Evolutionary conservation across 2,329 filamentous ascomycete genomes (phyloP).

Genomic region (Alternaria gansuensis): DNA sequence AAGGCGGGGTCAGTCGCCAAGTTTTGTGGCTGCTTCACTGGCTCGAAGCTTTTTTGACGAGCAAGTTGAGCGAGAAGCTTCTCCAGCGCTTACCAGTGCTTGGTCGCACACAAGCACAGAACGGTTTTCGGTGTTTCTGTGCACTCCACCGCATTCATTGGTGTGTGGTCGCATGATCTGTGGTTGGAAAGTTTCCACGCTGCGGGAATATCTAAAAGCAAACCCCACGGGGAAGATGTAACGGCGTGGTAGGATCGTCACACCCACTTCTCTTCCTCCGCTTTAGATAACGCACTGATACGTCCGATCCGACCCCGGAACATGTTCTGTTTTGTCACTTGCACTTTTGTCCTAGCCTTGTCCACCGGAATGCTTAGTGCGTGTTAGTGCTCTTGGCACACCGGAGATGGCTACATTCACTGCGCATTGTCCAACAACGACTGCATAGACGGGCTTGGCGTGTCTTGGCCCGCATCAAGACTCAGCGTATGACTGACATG

Average conservation of each 20-base stretch:
- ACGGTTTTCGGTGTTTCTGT: slow-evolving; percentile 10
- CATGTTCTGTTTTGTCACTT: slow-evolving; percentile 31
- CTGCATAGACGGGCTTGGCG: slow-evolving; percentile 43
- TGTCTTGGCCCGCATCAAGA: slow-evolving; percentile 43
- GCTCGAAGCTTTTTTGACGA: slow-evolving; percentile 37
- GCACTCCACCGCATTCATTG: neutral
- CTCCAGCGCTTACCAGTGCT: slow-evolving; percentile 34
- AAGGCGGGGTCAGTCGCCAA: slow-evolving; percentile 40
- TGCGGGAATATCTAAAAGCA: slow-evolving; percentile 13
- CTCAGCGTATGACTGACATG: slow-evolving; percentile 33
- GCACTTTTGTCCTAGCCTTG: slow-evolving; percentile 24
- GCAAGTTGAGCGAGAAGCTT: slow-evolving; percentile 34
- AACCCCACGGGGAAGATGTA: slow-evolving; percentile 39
- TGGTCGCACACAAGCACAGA: slow-evolving; percentile 21
- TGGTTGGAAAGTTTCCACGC: slow-evolving; percentile 11
- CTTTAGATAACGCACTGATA: slow-evolving; percentile 24
- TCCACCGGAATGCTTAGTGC: slow-evolving; percentile 37
- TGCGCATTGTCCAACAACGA: slow-evolving; percentile 27
- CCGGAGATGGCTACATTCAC: slow-evolving; percentile 37
- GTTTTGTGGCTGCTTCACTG: slow-evolving; percentile 34
- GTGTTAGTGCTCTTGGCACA: slow-evolving; percentile 40
- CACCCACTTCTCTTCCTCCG: slow-evolving; percentile 22
- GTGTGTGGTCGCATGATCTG: slow-evolving; percentile 7
- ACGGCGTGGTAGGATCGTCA: slow-evolving; percentile 30
- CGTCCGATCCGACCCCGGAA: slow-evolving; percentile 26